Evolutionary conservation across 257 asterid species (phyloP).

Genomic region (Gentiana dahurica): DNA sequence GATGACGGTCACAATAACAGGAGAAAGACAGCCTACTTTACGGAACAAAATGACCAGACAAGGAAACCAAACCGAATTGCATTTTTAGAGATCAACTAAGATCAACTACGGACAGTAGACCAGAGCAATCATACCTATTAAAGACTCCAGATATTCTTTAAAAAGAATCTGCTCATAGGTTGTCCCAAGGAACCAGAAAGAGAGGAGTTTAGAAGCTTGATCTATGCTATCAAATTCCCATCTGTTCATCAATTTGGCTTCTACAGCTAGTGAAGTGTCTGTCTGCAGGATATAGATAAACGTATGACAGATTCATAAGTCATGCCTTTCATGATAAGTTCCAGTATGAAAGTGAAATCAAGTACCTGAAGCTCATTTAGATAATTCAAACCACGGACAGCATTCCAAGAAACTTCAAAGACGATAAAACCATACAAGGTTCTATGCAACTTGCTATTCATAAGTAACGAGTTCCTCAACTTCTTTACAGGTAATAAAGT

Average conservation of each 20-base stretch:
- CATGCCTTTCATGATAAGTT: not conserved
- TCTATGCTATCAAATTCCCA: slow-evolving; percentile 93
- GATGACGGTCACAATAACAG: too few species aligned
- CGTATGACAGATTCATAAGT: slow-evolving; percentile 2
- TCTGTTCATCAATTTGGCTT: slow-evolving; percentile 84
- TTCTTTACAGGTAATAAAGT: slow-evolving; percentile 86
- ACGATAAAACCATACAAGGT: slow-evolving; percentile 89
- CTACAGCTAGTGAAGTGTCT: slow-evolving; percentile 85
- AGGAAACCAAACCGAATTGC: too few species aligned
- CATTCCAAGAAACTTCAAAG: slow-evolving; percentile 80
- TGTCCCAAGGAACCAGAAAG: slow-evolving; percentile 85
- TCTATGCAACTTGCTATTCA: slow-evolving; percentile 75
- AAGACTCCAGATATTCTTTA: slow-evolving; percentile 54
- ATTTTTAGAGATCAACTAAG: too few species aligned
- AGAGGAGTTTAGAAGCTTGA: slow-evolving; percentile 56
- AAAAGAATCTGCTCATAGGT: slow-evolving; percentile 42
- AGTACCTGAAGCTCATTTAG: slow-evolving; percentile 93
- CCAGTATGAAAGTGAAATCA: slow-evolving; percentile 2
- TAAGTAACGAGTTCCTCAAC: slow-evolving; percentile 58
- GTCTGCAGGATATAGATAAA: slow-evolving; percentile 34
- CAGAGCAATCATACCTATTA: slow-evolving; percentile 31
- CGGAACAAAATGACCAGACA: too few species aligned
- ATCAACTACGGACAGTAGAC: too few species aligned
- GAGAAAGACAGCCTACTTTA: too few species aligned
- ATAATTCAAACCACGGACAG: slow-evolving; percentile 87